Conservation (phyloP, 768 basidiomycete species). For the Cyathus striatus region DNA sequence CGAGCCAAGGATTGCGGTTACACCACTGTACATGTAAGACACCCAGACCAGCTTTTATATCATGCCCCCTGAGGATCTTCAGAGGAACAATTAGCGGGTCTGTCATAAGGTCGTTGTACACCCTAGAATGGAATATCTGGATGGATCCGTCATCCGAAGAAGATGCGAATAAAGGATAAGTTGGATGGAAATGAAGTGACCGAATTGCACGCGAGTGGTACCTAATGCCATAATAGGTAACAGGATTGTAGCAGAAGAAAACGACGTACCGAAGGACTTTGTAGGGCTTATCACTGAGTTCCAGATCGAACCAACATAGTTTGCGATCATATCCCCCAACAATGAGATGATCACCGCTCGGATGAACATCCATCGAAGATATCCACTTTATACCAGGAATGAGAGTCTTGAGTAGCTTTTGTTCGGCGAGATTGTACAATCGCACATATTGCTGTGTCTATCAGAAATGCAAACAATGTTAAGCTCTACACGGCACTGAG, state of each 20-base stretch:
- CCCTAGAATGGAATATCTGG: slow-evolving; percentile 93
- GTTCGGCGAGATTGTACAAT: slow-evolving; percentile 90
- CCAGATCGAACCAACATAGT: slow-evolving; percentile 98
- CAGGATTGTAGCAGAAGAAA: slow-evolving; percentile 4
- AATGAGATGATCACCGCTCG: slow-evolving; percentile 92
- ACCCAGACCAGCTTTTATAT: slow-evolving; percentile 79
- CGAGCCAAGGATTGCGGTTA: slow-evolving; percentile 84
- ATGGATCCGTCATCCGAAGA: slow-evolving; percentile 97
- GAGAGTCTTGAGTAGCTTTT: slow-evolving; percentile 90
- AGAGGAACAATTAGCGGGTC: slow-evolving; percentile 97
- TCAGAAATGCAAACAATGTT: neutral
- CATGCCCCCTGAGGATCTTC: slow-evolving; percentile 93
- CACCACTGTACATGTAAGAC: slow-evolving; percentile 92
- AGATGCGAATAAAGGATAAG: slow-evolving; percentile 93
- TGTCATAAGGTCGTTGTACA: slow-evolving; percentile 93
- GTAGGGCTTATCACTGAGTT: slow-evolving; percentile 94
- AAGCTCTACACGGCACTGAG: neutral
- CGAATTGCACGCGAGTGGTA: slow-evolving; percentile 95
- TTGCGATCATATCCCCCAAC: slow-evolving; percentile 98
- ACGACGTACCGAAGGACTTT: slow-evolving; percentile 79
- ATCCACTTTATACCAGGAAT: slow-evolving; percentile 97
- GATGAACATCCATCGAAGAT: slow-evolving; percentile 94
- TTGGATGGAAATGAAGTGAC: slow-evolving; percentile 88
- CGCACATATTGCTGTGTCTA: slow-evolving; percentile 97
- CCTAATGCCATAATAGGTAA: slow-evolving; percentile 32